Percentiles rank a stretch among this genome's conserved stretches.
Evolutionary conservation across 75 land plant species (phyloP).

Genomic region (Sequoiadendron giganteum): DNA sequence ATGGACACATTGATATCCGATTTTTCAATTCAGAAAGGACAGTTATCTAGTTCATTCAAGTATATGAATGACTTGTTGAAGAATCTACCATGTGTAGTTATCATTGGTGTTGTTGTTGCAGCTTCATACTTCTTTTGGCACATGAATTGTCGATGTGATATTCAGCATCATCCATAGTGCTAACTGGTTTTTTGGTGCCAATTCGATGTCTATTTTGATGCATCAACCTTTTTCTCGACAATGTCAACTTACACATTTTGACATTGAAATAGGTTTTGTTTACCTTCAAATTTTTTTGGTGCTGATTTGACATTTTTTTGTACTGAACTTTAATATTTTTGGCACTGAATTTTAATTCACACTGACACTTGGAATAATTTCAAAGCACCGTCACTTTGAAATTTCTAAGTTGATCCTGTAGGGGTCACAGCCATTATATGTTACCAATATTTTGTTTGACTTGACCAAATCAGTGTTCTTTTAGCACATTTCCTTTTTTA

Average conservation of each 20-base stretch:
- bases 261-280: not conserved
- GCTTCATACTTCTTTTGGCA: not conserved
- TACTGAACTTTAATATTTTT: too few relatives aligned
- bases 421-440: not conserved
- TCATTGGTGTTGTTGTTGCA: not conserved
- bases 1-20: too few relatives aligned
- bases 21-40: too few relatives aligned
- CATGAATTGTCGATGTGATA: not conserved
- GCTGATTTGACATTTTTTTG: not conserved
- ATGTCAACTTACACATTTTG: not conserved
- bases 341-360: not conserved
- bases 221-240: not conserved
- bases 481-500: not conserved
- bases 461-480: not conserved
- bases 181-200: not conserved
- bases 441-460: not conserved
- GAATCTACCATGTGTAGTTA: not conserved
- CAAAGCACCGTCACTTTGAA: not conserved
- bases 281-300: not conserved
- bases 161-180: not conserved
- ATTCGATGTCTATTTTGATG: not conserved
- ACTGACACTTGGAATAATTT: not conserved
- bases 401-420: not conserved
- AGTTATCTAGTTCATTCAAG: too few relatives aligned
- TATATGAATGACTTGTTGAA: too few relatives aligned